Percentiles rank a stretch among this genome's conserved stretches.
phyloP scores from a whole-genome alignment of 495 filamentous ascomycete genomes.

The Paragyromitra xinjiangensis region DNA sequence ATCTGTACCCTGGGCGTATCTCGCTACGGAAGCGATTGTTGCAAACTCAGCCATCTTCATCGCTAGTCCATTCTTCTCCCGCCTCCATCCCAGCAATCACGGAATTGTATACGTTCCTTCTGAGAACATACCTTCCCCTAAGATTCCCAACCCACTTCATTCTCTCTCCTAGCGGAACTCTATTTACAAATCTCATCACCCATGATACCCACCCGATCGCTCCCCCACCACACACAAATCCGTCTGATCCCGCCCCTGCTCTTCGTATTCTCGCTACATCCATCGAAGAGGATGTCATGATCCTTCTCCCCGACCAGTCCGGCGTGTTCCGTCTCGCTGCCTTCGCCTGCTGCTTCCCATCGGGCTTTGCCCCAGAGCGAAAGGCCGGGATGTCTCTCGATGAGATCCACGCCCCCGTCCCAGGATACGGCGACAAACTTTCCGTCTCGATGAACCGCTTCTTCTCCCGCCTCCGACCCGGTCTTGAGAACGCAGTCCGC shows the following conservation, averaged over 20 bases:
- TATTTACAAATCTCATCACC: conserved; percentile 53
- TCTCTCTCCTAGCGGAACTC: conserved; percentile 54
- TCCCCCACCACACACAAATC: conserved; percentile 49
- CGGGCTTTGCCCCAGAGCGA: conserved; percentile 71
- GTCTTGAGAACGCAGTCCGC: conserved; percentile 65
- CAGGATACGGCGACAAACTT: conserved; percentile 74
- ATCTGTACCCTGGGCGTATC: conserved; percentile 69
- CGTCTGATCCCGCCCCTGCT: conserved; percentile 44
- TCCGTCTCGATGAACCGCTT: conserved; percentile 80
- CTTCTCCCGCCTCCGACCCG: conserved; percentile 66
- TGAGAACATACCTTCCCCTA: conserved; percentile 69
- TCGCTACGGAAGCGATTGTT: conserved; percentile 65
- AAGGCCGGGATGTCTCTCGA: conserved; percentile 72
- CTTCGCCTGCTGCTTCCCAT: conserved; percentile 76
- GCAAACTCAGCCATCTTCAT: conserved; percentile 62
- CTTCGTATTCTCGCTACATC: conserved; percentile 67
- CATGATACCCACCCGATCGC: conserved; percentile 53
- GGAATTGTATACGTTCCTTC: conserved; percentile 73
- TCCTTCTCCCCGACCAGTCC: conserved; percentile 68
- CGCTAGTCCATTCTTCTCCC: conserved; percentile 62
- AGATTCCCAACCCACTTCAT: conserved; percentile 73
- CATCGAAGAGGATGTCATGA: conserved; percentile 79
- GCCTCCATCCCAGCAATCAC: conserved; percentile 63
- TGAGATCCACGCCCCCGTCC: conserved; percentile 75
- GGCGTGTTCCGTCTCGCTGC: conserved; percentile 71